Conservation (phyloP, 78 protist genomes). For the Isochrysis galbana region DNA sequence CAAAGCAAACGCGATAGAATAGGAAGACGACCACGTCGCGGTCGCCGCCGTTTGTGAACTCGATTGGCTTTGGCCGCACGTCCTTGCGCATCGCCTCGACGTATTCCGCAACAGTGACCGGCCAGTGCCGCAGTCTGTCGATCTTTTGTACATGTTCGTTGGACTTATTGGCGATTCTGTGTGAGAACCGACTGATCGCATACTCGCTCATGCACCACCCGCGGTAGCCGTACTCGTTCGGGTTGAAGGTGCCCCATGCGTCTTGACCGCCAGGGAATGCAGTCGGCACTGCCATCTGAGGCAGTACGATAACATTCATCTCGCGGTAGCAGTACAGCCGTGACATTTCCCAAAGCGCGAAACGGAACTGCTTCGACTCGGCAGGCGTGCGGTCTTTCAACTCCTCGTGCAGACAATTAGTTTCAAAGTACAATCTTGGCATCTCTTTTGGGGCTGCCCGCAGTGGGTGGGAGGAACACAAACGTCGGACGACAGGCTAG, state of each 20-base stretch:
- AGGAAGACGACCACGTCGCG: not conserved
- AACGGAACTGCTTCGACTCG: not conserved
- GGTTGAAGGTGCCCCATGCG: not conserved
- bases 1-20: not conserved
- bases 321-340: not conserved
- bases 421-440: not conserved
- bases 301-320: not conserved
- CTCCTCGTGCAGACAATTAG: not conserved
- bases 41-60: not conserved
- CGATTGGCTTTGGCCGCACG: not conserved
- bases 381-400: not conserved
- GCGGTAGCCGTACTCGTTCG: not conserved
- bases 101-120: not conserved
- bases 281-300: not conserved
- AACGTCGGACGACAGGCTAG: too few species aligned
- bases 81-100: not conserved
- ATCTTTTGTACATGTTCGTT: not conserved
- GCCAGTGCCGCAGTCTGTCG: not conserved
- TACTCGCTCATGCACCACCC: not conserved
- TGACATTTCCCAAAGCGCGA: not conserved
- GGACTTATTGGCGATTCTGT: not conserved
- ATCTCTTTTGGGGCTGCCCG: too few species aligned
- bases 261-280: not conserved
- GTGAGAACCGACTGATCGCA: not conserved
- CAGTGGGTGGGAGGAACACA: too few species aligned